Evolutionary conservation across 768 basidiomycete species (phyloP).

Genomic region (Tephrocybe sp.): DNA sequence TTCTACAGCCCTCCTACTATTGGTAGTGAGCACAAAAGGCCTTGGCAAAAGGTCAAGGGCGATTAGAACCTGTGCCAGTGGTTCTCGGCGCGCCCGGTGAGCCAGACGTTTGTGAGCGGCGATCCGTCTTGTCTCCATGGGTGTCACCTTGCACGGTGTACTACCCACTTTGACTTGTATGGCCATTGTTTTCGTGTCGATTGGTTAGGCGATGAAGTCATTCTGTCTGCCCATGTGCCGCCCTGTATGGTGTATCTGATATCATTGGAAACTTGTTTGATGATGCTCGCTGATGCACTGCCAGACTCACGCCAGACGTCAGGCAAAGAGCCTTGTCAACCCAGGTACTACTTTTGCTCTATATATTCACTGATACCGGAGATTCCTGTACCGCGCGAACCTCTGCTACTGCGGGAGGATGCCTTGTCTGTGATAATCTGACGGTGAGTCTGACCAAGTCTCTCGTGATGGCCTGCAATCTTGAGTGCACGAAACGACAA

Average conservation of each 20-base stretch:
- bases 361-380: slow-evolving; percentile 4
- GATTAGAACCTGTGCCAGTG: neutral
- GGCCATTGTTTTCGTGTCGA: too few species aligned
- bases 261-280: neutral
- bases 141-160: neutral
- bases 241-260: neutral
- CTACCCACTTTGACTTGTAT: neutral
- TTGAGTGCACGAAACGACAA: too few species aligned
- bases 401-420: neutral
- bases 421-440: too few species aligned
- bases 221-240: slow-evolving; percentile 6
- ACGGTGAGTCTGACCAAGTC: too few species aligned
- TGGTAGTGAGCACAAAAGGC: neutral
- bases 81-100: neutral
- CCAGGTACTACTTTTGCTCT: neutral
- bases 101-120: neutral
- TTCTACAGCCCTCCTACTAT: neutral
- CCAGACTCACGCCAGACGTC: too few species aligned
- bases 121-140: neutral
- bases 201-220: neutral
- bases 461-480: too few species aligned
- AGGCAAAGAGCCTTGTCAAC: neutral
- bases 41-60: neutral
- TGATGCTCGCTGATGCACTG: neutral
- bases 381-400: neutral